Evolutionary conservation across 352 stramenopile genomes (phyloP).

Genomic region (Phytophthora cryptogea): DNA sequence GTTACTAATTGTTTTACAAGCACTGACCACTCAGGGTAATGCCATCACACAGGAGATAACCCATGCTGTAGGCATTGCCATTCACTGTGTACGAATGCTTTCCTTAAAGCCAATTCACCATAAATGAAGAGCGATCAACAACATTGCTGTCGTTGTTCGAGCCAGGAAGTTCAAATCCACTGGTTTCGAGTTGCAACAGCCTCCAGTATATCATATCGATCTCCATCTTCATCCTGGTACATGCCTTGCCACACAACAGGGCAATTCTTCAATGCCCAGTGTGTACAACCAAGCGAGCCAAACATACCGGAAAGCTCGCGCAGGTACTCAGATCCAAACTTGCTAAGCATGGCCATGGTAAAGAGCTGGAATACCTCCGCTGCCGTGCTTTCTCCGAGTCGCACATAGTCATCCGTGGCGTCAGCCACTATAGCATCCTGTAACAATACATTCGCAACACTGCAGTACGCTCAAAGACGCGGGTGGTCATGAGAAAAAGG

Average conservation of each 20-base stretch:
- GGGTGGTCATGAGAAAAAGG: no score
- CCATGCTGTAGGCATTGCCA: slow-evolving; percentile 5
- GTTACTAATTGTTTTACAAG: slow-evolving; percentile 30
- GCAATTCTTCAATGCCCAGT: slow-evolving; percentile 40
- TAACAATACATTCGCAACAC: slow-evolving; percentile 25
- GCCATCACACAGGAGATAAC: slow-evolving; percentile 32
- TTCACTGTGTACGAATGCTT: slow-evolving; percentile 16
- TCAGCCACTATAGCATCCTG: slow-evolving; percentile 11
- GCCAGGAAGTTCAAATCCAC: slow-evolving; percentile 24
- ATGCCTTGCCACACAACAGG: slow-evolving; percentile 10
- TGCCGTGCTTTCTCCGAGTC: slow-evolving; percentile 13
- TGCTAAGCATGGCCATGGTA: slow-evolving; percentile 1
- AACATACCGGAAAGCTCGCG: slow-evolving; percentile 30
- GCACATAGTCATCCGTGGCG: slow-evolving; percentile 18
- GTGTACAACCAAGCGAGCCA: slow-evolving; percentile 31
- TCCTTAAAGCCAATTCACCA: slow-evolving; percentile 17
- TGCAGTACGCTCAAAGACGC: slow-evolving; percentile 2
- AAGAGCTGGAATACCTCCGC: slow-evolving; percentile 17
- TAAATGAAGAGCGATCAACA: slow-evolving; percentile 29
- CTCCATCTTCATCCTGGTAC: slow-evolving; percentile 10
- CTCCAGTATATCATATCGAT: slow-evolving; percentile 11
- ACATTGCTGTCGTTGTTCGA: slow-evolving; percentile 45
- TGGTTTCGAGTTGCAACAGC: slow-evolving; percentile 25
- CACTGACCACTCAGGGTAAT: slow-evolving; percentile 30
- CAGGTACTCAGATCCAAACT: slow-evolving; percentile 21